A percentile compares a stretch with the other conserved stretches of the same genome.
These are phyloP conservation scores for Lasiodiplodia theobromae DNA, from an alignment of 2,329 filamentous ascomycete species.

Conservation along the genomic window DNA sequence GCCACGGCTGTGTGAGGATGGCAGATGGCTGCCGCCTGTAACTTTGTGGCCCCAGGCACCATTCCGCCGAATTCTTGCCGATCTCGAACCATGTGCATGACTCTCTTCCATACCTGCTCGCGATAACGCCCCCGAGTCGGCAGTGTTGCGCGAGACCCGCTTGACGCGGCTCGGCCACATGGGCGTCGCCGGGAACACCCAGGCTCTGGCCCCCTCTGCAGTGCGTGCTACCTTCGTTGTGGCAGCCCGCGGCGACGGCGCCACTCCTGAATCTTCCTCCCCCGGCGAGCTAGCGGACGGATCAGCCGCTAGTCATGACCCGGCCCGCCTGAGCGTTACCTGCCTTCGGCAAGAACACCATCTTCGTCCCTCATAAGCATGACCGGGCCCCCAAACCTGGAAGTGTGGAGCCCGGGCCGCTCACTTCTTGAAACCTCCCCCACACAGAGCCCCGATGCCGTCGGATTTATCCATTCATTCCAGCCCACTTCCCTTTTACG, in stretches of 20 bases:
- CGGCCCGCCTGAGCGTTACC: conserved; percentile 3
- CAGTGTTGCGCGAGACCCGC: background rate
- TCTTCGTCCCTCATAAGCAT: conserved; percentile 6
- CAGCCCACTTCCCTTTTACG: background rate
- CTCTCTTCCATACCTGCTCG: conserved; percentile 2
- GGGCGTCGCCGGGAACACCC: background rate
- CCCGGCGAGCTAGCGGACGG: background rate
- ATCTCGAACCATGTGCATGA: conserved; percentile 23
- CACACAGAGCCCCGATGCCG: background rate
- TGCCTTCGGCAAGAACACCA: conserved; percentile 12
- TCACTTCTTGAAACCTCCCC: background rate
- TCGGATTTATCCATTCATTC: background rate
- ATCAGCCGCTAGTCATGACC: conserved; percentile 20
- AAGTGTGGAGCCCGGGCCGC: background rate
- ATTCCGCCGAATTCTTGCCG: background rate
- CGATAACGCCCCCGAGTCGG: conserved; percentile 6
- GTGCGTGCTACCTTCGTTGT: conserved; percentile 16
- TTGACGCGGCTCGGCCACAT: conserved; percentile 7
- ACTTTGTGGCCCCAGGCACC: background rate
- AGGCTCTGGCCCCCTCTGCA: background rate
- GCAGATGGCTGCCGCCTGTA: too few species aligned
- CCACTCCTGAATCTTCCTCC: conserved; percentile 19
- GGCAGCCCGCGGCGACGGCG: conserved; percentile 21
- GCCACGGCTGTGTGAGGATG: too few species aligned
- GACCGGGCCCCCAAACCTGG: conserved; percentile 1